phyloP scores from a whole-genome alignment of 371 early-diverging fungal species.

The Rhizopus delemar region DNA sequence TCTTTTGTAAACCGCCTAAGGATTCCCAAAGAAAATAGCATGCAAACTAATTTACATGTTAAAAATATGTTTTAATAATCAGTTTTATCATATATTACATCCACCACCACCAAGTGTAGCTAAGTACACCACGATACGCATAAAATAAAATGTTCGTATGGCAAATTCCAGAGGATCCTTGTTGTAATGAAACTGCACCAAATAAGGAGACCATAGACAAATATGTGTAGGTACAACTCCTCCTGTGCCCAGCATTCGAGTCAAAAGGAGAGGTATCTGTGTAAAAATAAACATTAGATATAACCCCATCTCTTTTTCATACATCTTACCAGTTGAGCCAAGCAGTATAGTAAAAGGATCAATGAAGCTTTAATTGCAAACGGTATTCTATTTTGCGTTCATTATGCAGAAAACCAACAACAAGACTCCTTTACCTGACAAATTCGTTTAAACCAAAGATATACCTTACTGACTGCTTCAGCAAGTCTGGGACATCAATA shows the following conservation, averaged over 20 bases:
- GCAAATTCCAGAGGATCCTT: constrained; percentile 45
- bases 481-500: not conserved
- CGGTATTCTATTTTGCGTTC: constrained; percentile 32
- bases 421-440: constrained; percentile 28
- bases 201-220: constrained; percentile 46
- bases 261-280: constrained; percentile 46
- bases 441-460: constrained; percentile 30
- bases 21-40: constrained; percentile 46
- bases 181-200: constrained; percentile 37
- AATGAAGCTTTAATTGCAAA: constrained; percentile 43
- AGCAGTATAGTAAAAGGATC: constrained; percentile 37
- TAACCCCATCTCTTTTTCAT: no score
- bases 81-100: constrained; percentile 22
- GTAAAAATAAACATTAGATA: not conserved
- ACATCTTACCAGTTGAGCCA: constrained; percentile 41
- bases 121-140: constrained; percentile 40
- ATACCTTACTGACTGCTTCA: constrained; percentile 2
- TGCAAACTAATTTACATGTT: constrained; percentile 30
- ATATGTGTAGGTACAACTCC: constrained; percentile 43
- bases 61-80: not conserved
- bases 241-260: constrained; percentile 46
- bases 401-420: not conserved
- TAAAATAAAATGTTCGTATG: constrained; percentile 28
- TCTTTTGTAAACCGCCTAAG: constrained; percentile 50
- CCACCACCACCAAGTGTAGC: constrained; percentile 46